These are phyloP conservation scores for Eucalyptus dawsonii DNA, from an alignment of 345 rosid genomes.

Conservation along the genomic window DNA sequence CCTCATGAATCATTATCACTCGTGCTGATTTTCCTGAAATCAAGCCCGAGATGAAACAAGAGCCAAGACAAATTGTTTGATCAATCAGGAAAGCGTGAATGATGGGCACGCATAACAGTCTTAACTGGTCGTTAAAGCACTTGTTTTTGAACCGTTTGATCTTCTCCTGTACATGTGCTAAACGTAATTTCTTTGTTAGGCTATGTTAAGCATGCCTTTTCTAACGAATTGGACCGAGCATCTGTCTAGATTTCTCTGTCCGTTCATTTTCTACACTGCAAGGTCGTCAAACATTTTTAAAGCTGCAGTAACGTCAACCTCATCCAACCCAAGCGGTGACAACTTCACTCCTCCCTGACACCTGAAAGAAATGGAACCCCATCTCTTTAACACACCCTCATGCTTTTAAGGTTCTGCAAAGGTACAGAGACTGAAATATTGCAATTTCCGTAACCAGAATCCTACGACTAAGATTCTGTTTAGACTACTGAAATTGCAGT, in stretches of 20 bases:
- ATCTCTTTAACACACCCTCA: not conserved
- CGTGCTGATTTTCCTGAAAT: not conserved
- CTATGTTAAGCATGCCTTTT: constrained; percentile 7
- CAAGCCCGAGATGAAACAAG: not conserved
- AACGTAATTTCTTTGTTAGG: not conserved
- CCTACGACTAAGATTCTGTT: not conserved
- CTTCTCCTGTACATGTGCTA: not conserved
- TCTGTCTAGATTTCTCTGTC: constrained; percentile 16
- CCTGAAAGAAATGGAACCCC: not conserved
- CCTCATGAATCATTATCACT: not conserved
- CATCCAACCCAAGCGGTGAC: not conserved
- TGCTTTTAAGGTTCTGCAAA: not conserved
- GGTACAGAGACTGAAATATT: not conserved
- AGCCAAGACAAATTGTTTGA: not conserved
- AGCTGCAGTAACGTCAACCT: not conserved
- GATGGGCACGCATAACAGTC: not conserved
- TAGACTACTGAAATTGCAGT: not conserved
- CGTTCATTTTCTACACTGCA: not conserved
- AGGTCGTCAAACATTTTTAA: not conserved
- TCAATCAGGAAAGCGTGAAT: not conserved
- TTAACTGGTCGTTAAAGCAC: not conserved
- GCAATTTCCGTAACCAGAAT: not conserved
- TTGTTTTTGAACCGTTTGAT: not conserved
- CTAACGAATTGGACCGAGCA: constrained; percentile 12
- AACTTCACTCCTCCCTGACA: not conserved